Evolutionary conservation across 2,329 filamentous ascomycete genomes (phyloP).

Genomic region (Plenodomus lindquistii): DNA sequence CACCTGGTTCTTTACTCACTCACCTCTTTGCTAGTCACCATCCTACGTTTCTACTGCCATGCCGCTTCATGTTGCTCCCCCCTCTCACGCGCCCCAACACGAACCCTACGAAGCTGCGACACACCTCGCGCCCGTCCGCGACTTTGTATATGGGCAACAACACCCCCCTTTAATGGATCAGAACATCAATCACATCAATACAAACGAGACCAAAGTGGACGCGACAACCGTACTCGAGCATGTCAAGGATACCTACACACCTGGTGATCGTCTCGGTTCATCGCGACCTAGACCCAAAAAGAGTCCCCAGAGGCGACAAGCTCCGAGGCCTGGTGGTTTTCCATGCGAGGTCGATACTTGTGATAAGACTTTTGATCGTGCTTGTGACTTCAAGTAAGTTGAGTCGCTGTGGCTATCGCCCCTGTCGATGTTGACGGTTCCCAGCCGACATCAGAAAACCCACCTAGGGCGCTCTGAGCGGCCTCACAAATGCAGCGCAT

Average conservation of each 20-base stretch:
- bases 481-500: conserved; percentile 38
- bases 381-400: conserved; percentile 43
- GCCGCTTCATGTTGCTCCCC: conserved; percentile 2
- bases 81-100: conserved; percentile 3
- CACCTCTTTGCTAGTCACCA: conserved; percentile 14
- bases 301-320: conserved; percentile 24
- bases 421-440: conserved; percentile 10
- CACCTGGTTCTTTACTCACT: conserved; percentile 5
- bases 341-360: conserved; percentile 27
- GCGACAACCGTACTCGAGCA: conserved; percentile 30
- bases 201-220: conserved; percentile 33
- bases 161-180: conserved; percentile 10
- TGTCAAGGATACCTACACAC: conserved; percentile 34
- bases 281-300: conserved; percentile 1
- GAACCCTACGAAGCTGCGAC: conserved; percentile 7
- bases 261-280: conserved; percentile 29
- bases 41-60: conserved; percentile 6
- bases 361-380: conserved; percentile 32
- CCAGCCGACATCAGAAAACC: conserved; percentile 39
- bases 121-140: conserved; percentile 7
- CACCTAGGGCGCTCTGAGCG: conserved; percentile 30
- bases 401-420: background rate
- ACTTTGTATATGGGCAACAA: conserved; percentile 6
- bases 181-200: conserved; percentile 19
- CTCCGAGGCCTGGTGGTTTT: conserved; percentile 31